Conservation (phyloP, 2,329 filamentous ascomycete genomes). For the Microdochium nivale region DNA sequence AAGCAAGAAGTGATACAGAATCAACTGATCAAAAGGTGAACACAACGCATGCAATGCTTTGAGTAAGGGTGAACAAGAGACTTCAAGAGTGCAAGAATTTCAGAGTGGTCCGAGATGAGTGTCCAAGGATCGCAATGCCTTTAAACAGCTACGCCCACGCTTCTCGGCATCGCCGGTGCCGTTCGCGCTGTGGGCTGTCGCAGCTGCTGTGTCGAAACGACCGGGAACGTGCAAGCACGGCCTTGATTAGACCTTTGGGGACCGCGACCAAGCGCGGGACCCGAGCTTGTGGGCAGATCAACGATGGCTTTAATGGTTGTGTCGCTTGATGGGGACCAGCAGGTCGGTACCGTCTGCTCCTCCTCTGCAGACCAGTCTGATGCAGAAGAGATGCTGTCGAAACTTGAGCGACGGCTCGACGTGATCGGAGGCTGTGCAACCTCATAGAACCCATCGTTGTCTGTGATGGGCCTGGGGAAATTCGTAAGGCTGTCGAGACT, state of each 20-base stretch:
- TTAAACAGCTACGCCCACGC: no score
- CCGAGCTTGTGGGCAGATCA: slow-evolving; percentile 15
- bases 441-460: slow-evolving; percentile 50
- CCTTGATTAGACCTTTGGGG: not conserved
- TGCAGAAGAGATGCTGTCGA: slow-evolving; percentile 36
- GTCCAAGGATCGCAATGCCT: no score
- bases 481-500: slow-evolving; percentile 47
- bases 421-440: slow-evolving; percentile 26
- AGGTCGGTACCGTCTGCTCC: slow-evolving; percentile 36
- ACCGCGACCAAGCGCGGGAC: not conserved
- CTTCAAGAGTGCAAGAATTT: no score
- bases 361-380: slow-evolving; percentile 38
- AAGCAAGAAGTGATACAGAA: no score
- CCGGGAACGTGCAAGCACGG: not conserved
- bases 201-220: not conserved
- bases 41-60: no score
- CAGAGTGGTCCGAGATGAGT: no score
- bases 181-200: not conserved
- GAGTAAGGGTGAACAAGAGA: no score
- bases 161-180: no score
- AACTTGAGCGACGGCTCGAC: slow-evolving; percentile 26
- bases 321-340: slow-evolving; percentile 38
- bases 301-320: slow-evolving; percentile 30
- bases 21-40: no score
- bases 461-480: slow-evolving; percentile 40